A percentile compares a stretch with the other conserved stretches of the same genome.
phyloP scores from a whole-genome alignment of 768 basidiomycete species.

The Suillus clintonianus region DNA sequence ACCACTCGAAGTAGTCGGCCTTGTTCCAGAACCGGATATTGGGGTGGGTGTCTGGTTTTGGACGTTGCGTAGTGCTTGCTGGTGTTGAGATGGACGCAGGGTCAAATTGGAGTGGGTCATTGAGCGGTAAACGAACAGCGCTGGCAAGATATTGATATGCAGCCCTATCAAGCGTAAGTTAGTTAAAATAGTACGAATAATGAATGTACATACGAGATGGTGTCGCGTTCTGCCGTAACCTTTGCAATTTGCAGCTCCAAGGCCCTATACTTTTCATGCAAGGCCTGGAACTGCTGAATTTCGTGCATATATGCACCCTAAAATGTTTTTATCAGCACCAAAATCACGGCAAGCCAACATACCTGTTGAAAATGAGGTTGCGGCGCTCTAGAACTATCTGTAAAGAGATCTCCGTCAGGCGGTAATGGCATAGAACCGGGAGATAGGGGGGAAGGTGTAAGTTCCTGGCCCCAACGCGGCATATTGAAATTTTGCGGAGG shows the following conservation, averaged over 20 bases:
- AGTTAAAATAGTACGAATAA: too few relatives aligned
- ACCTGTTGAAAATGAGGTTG: background rate
- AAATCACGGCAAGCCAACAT: background rate
- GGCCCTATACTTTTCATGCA: background rate
- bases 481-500: background rate
- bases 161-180: too few relatives aligned
- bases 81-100: conserved; percentile 1
- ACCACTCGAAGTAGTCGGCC: background rate
- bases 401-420: background rate
- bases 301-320: background rate
- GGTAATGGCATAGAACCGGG: too few relatives aligned
- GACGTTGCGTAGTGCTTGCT: background rate
- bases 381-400: background rate
- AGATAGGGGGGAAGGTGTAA: background rate
- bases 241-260: background rate
- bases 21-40: conserved; percentile 1
- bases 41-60: conserved; percentile 2
- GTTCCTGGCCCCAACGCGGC: background rate
- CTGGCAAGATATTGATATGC: too few relatives aligned
- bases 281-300: background rate
- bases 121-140: too few relatives aligned
- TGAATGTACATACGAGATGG: too few relatives aligned
- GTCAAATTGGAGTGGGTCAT: background rate
- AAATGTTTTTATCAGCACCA: background rate
- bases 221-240: too few relatives aligned